Evolutionary conservation across 2,329 filamentous ascomycete genomes (phyloP).

Genomic region (Pseudogymnoascus sp.): DNA sequence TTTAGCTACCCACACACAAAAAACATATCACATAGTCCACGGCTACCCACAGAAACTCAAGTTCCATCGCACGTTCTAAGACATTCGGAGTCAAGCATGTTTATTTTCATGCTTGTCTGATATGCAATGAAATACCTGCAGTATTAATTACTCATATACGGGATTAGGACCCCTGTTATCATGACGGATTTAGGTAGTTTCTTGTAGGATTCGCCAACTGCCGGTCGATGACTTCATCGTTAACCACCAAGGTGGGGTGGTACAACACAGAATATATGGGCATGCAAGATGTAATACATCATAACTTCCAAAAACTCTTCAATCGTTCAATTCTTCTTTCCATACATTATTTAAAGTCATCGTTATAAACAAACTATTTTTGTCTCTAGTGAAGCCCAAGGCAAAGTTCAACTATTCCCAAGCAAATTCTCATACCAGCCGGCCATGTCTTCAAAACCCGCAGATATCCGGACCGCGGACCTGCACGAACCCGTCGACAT

Average conservation of each 20-base stretch:
- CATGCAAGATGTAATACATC: constrained; percentile 1
- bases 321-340: neutral
- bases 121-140: neutral
- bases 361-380: neutral
- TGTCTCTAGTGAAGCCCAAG: neutral
- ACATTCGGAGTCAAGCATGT: neutral
- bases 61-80: neutral
- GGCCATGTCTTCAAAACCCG: constrained; percentile 25
- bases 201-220: neutral
- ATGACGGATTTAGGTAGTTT: neutral
- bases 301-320: neutral
- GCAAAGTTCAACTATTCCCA: neutral
- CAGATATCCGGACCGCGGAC: constrained; percentile 34
- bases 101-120: neutral
- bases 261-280: neutral
- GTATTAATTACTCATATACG: neutral
- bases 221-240: constrained; percentile 5
- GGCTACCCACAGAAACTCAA: neutral
- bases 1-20: neutral
- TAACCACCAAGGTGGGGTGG: constrained; percentile 7
- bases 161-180: neutral
- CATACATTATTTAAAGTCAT: neutral
- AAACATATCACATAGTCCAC: neutral
- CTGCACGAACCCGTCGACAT: constrained; percentile 45
- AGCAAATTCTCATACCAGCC: neutral